These are phyloP conservation scores for Yamadazyma atmosphaerica DNA, from an alignment of 1,139 yeast genomes.

Conservation along the genomic window DNA sequence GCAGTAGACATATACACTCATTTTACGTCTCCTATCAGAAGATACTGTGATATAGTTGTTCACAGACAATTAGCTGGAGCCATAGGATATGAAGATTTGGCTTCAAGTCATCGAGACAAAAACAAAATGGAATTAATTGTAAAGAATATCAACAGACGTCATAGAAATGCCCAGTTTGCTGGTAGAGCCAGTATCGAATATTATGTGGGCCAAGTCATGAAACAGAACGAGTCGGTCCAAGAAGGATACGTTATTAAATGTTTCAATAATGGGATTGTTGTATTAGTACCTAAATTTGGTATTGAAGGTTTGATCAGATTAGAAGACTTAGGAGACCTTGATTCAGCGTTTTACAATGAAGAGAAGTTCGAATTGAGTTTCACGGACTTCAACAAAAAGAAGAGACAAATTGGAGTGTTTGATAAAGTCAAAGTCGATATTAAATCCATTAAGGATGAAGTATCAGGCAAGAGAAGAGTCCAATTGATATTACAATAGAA, in stretches of 20 bases:
- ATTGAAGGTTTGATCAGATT: slow-evolving; percentile 90
- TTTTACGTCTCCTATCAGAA: slow-evolving; percentile 97
- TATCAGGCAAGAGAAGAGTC: slow-evolving; percentile 92
- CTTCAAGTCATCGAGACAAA: slow-evolving; percentile 83
- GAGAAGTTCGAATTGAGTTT: slow-evolving; percentile 71
- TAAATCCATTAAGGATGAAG: slow-evolving; percentile 77
- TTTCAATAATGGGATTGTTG: slow-evolving; percentile 92
- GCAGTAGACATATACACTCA: slow-evolving; percentile 98
- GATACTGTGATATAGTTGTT: slow-evolving; percentile 96
- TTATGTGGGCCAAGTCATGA: slow-evolving; percentile 97
- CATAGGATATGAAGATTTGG: slow-evolving; percentile 85
- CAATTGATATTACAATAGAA: slow-evolving; percentile 53
- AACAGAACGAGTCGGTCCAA: slow-evolving; percentile 68
- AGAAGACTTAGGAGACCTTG: slow-evolving; percentile 69
- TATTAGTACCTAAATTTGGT: slow-evolving; percentile 94
- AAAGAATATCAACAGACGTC: slow-evolving; percentile 87
- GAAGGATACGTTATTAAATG: slow-evolving; percentile 93
- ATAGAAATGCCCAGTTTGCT: slow-evolving; percentile 97
- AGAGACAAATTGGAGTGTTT: slow-evolving; percentile 66
- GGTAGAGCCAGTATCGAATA: slow-evolving; percentile 98
- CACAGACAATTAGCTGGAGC: slow-evolving; percentile 98
- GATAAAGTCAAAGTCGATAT: slow-evolving; percentile 85
- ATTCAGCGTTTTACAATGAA: slow-evolving; percentile 71
- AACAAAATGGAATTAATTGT: slow-evolving; percentile 87
- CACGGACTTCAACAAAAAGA: slow-evolving; percentile 40